Evolutionary conservation across 1,284 basidiomycete species (phyloP).

Genomic region (Peniophora sp.): DNA sequence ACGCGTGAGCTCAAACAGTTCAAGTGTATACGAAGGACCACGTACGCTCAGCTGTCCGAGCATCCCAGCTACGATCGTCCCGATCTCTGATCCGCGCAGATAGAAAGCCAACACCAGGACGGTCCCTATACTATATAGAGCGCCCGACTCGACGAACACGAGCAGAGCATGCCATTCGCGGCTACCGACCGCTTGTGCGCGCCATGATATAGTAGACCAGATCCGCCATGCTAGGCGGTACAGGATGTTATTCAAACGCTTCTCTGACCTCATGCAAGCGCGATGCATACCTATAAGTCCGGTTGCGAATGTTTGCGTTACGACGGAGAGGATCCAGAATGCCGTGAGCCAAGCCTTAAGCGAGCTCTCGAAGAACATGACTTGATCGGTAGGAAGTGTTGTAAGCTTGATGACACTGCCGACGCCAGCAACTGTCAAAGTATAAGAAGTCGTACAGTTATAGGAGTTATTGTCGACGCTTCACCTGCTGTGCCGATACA

Average conservation of each 20-base stretch:
- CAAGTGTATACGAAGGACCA: background rate
- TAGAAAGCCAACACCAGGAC: background rate
- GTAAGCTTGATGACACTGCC: background rate
- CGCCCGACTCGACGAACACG: background rate
- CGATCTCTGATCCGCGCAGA: background rate
- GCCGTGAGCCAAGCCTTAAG: background rate
- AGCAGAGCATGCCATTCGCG: background rate
- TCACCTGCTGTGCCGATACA: background rate
- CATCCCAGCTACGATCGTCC: background rate
- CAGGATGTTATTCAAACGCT: no score
- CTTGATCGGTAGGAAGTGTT: background rate
- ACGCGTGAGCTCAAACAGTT: background rate
- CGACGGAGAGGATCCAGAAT: background rate
- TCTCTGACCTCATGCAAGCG: no score
- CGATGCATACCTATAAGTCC: no score
- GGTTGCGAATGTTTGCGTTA: background rate
- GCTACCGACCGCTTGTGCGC: background rate
- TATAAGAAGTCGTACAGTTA: background rate
- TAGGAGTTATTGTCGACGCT: background rate
- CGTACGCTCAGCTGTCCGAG: no score
- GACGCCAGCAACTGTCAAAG: background rate
- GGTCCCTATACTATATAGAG: background rate
- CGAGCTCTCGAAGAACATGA: background rate
- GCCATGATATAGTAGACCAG: background rate
- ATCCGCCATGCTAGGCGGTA: background rate